Conservation (phyloP, 495 filamentous ascomycete genomes). For the Neurospora sp. region DNA sequence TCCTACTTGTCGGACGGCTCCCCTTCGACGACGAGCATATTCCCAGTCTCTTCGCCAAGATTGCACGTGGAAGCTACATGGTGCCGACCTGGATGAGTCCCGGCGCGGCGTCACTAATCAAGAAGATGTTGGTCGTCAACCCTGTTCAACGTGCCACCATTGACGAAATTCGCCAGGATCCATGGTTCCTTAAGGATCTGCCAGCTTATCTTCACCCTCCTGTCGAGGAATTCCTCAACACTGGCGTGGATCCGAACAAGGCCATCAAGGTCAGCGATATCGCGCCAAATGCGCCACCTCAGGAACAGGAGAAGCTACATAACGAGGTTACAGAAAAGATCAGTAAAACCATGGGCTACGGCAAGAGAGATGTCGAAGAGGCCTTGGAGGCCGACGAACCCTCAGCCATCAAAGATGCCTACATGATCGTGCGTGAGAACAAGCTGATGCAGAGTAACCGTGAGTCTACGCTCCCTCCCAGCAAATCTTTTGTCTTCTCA, state of each 20-base stretch:
- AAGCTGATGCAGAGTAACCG: slow-evolving; percentile 93
- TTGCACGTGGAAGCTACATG: slow-evolving; percentile 61
- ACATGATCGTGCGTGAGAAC: slow-evolving; percentile 94
- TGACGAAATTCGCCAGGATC: slow-evolving; percentile 83
- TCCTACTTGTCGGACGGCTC: slow-evolving; percentile 79
- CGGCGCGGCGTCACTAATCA: slow-evolving; percentile 76
- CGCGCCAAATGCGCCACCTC: slow-evolving; percentile 62
- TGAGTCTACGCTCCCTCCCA: slow-evolving; percentile 35
- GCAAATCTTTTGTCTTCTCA: neutral
- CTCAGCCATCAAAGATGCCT: slow-evolving; percentile 96
- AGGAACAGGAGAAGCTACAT: slow-evolving; percentile 80
- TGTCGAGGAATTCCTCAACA: slow-evolving; percentile 87
- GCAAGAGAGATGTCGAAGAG: slow-evolving; percentile 87
- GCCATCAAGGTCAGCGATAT: slow-evolving; percentile 73
- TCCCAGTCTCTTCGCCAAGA: slow-evolving; percentile 34
- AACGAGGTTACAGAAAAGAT: slow-evolving; percentile 87
- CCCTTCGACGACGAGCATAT: slow-evolving; percentile 95
- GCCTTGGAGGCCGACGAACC: slow-evolving; percentile 85
- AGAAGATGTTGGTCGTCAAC: slow-evolving; percentile 89
- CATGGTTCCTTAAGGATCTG: slow-evolving; percentile 85
- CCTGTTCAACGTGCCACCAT: slow-evolving; percentile 89
- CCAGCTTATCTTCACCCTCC: slow-evolving; percentile 78
- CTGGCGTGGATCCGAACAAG: slow-evolving; percentile 83
- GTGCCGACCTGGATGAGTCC: slow-evolving; percentile 79
- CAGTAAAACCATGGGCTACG: slow-evolving; percentile 95